phyloP scores from a whole-genome alignment of 2,329 filamentous ascomycete genomes.

The Didymosphaeria variabile region DNA sequence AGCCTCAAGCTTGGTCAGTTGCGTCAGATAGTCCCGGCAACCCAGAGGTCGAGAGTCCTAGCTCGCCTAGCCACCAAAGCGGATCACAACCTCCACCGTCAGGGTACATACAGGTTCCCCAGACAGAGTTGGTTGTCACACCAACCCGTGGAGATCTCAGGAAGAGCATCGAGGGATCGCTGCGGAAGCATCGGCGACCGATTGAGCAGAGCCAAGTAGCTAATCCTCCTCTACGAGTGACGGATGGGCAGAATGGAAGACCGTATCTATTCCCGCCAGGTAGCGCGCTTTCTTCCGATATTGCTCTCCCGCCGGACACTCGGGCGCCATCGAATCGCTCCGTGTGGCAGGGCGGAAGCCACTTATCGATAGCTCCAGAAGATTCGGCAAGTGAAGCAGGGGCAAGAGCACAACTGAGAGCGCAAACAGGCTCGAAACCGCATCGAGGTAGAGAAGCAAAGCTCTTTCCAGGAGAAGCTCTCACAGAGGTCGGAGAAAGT shows the following conservation, averaged over 20 bases:
- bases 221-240: neutral
- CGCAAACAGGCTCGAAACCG: neutral
- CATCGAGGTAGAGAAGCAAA: neutral
- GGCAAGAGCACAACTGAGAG: neutral
- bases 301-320: neutral
- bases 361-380: conserved; percentile 1
- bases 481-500: neutral
- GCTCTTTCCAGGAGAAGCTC: neutral
- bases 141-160: too few relatives aligned
- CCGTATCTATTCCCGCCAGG: neutral
- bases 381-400: conserved; percentile 6
- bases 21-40: too few relatives aligned
- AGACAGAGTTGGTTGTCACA: neutral
- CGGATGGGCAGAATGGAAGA: neutral
- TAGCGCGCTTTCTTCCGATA: neutral
- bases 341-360: conserved; percentile 5
- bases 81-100: neutral
- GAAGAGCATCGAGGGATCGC: neutral
- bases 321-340: neutral
- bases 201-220: neutral
- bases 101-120: neutral
- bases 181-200: neutral
- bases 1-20: too few relatives aligned
- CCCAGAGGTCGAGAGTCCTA: neutral
- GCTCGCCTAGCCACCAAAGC: neutral